phyloP scores from a whole-genome alignment of 192 early-diverging fungal genomes.

The Coemansia sp. region DNA sequence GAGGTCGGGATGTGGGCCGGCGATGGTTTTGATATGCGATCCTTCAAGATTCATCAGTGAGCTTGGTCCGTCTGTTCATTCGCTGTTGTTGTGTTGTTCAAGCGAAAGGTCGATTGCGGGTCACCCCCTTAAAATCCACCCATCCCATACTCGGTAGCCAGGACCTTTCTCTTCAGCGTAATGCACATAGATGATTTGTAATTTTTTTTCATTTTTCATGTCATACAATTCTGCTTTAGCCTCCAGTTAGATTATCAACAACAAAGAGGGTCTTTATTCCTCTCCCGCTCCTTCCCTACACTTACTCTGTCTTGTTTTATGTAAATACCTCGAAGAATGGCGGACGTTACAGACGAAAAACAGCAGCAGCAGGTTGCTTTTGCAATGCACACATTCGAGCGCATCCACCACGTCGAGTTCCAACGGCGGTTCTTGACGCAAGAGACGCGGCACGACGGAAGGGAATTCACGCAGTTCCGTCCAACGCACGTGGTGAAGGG shows the following conservation, averaged over 20 bases:
- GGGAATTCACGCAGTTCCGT: constrained; percentile 70
- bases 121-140: too few species aligned
- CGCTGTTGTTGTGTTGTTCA: too few species aligned
- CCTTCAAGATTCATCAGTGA: constrained; percentile 33
- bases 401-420: constrained; percentile 86
- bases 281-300: neutral
- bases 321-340: neutral
- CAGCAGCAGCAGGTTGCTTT: constrained; percentile 30
- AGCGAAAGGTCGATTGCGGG: too few species aligned
- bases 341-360: neutral
- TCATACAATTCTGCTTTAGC: too few species aligned
- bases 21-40: constrained; percentile 36
- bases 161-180: too few species aligned
- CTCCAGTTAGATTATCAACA: too few species aligned
- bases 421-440: constrained; percentile 80
- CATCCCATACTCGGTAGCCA: too few species aligned
- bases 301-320: neutral
- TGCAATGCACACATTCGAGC: constrained; percentile 76
- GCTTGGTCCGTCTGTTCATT: too few species aligned
- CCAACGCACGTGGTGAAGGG: constrained; percentile 59
- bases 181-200: too few species aligned
- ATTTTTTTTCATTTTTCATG: too few species aligned
- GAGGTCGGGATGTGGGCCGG: constrained; percentile 51
- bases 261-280: too few species aligned
- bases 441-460: constrained; percentile 80